Conservation (phyloP, 1,284 basidiomycete genomes). For the Naganishia albida region DNA sequence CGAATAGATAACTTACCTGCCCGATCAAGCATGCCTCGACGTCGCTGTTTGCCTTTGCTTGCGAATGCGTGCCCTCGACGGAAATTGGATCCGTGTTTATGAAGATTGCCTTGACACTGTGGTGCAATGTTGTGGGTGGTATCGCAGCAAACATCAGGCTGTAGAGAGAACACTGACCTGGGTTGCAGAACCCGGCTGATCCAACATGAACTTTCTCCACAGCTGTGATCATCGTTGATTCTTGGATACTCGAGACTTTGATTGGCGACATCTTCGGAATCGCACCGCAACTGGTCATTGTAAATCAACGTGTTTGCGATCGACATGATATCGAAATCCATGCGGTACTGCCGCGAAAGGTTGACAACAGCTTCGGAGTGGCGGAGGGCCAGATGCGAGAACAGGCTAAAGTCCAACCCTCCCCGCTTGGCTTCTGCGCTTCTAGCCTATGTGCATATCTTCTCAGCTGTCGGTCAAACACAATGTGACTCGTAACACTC, state of each 20-base stretch:
- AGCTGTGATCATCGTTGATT: constrained; percentile 12
- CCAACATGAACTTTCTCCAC: constrained; percentile 64
- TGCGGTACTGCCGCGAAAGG: constrained; percentile 86
- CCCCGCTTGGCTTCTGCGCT: constrained; percentile 75
- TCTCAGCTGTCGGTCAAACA: neutral
- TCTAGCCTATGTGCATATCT: constrained; percentile 63
- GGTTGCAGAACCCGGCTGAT: constrained; percentile 66
- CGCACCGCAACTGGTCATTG: constrained; percentile 73
- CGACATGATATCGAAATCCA: constrained; percentile 95
- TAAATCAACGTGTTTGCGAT: constrained; percentile 91
- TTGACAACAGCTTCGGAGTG: constrained; percentile 82
- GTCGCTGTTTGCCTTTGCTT: constrained; percentile 84
- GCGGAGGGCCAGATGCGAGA: constrained; percentile 80
- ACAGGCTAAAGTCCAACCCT: constrained; percentile 86
- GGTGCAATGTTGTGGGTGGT: neutral
- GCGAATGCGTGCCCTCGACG: constrained; percentile 73
- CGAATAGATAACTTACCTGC: constrained; percentile 45
- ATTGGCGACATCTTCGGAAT: constrained; percentile 68
- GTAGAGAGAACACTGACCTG: constrained; percentile 55
- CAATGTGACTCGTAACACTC: constrained; percentile 37
- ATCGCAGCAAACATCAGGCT: neutral
- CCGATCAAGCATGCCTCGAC: constrained; percentile 65
- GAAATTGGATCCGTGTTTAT: constrained; percentile 85
- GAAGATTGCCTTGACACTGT: constrained; percentile 79
- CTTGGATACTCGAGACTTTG: constrained; percentile 62